phyloP scores from a whole-genome alignment of 2,329 filamentous ascomycete species.

The Aspergillus fumigatiaffinis region DNA sequence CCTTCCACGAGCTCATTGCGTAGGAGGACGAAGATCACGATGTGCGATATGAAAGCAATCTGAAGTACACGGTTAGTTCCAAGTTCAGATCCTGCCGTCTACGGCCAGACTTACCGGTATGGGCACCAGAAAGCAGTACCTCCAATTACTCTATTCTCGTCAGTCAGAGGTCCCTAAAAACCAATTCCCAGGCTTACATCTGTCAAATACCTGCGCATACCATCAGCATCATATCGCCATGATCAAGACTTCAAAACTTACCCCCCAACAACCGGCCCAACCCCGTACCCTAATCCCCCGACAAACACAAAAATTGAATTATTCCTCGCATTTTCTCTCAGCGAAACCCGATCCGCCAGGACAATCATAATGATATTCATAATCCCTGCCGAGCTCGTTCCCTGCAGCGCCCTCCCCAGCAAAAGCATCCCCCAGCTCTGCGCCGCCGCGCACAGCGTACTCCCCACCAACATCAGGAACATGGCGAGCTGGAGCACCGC shows the following conservation, averaged over 20 bases:
- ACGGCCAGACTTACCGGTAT: conserved; percentile 52
- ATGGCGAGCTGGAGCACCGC: conserved; percentile 55
- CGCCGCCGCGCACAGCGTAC: conserved; percentile 58
- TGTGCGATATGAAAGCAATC: conserved; percentile 49
- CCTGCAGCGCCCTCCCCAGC: conserved; percentile 61
- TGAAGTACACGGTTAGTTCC: conserved; percentile 1
- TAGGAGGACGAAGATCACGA: conserved; percentile 55
- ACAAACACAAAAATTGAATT: conserved; percentile 60
- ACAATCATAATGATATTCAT: conserved; percentile 59
- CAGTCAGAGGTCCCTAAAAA: conserved; percentile 35
- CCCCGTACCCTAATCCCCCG: conserved; percentile 55
- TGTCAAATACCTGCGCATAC: not conserved
- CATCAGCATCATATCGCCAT: not conserved
- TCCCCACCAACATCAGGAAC: conserved; percentile 57
- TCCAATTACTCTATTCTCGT: conserved; percentile 50
- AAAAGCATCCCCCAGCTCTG: conserved; percentile 57
- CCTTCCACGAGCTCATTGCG: conserved; percentile 56
- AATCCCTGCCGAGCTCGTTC: conserved; percentile 58
- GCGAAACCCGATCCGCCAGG: conserved; percentile 61
- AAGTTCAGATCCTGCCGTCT: not conserved
- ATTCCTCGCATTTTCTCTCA: conserved; percentile 60
- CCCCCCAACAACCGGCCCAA: conserved; percentile 61
- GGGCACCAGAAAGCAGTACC: conserved; percentile 65
- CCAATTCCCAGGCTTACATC: not conserved
- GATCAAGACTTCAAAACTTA: conserved; percentile 14